Conservation (phyloP, 768 basidiomycete genomes). For the Tulasnella sp. region DNA sequence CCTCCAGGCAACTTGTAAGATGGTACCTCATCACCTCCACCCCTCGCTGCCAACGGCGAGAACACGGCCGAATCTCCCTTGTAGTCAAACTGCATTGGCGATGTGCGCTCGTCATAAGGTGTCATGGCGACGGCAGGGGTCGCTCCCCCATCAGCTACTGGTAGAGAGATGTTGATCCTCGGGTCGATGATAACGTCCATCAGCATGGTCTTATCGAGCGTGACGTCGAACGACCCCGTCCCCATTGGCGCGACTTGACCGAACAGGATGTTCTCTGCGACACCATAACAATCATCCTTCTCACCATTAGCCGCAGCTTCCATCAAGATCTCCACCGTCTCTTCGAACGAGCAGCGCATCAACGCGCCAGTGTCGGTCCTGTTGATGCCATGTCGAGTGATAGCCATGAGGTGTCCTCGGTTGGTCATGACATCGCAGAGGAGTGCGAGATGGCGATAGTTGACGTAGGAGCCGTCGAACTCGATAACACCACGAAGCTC, state of each 20-base stretch:
- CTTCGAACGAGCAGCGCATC: slow-evolving; percentile 98
- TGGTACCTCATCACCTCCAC: slow-evolving; percentile 67
- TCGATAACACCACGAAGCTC: slow-evolving; percentile 94
- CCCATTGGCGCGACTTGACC: slow-evolving; percentile 99
- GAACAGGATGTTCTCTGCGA: slow-evolving; percentile 99
- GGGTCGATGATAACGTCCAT: slow-evolving; percentile 98
- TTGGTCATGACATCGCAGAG: slow-evolving; percentile 98
- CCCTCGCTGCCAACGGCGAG: slow-evolving; percentile 82
- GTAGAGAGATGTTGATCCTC: slow-evolving; percentile 71
- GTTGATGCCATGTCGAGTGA: slow-evolving; percentile 99
- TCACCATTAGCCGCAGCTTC: slow-evolving; percentile 97
- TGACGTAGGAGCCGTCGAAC: slow-evolving; percentile 99
- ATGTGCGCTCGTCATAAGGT: slow-evolving; percentile 88
- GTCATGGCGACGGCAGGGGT: slow-evolving; percentile 88
- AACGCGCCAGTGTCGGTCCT: slow-evolving; percentile 97
- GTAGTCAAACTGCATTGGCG: slow-evolving; percentile 64
- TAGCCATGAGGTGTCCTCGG: slow-evolving; percentile 89
- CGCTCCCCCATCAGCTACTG: slow-evolving; percentile 77
- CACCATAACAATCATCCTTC: slow-evolving; percentile 94
- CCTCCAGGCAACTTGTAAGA: slow-evolving; percentile 57
- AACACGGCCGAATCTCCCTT: slow-evolving; percentile 76
- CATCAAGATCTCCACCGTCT: slow-evolving; percentile 98
- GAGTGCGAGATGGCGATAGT: slow-evolving; percentile 93
- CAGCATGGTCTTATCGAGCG: slow-evolving; percentile 94
- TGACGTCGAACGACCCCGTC: slow-evolving; percentile 91